Evolutionary conservation across 805 yeast genomes (phyloP), one percentile per base, ranked within the genome.

Genomic region (Wickerhamiella parazyma): DNA sequence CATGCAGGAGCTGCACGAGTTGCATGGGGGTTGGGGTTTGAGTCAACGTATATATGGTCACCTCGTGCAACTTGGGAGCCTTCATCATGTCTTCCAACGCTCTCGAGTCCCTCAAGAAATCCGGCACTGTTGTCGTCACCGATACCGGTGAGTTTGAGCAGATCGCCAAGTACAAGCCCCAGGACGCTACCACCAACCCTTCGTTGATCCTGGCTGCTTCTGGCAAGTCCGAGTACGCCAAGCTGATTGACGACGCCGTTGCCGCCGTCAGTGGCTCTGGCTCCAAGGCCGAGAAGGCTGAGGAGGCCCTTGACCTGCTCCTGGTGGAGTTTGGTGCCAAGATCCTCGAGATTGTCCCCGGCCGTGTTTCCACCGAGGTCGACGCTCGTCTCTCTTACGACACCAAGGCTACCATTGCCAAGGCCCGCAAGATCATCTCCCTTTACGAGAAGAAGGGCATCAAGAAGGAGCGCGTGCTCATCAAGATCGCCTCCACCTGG

Each of bases 101-200:
- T 45, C 73, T 91, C 61, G 97, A 80, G 64, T 87, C 80, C 69
- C 78, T 91, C 62, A 91, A 89, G 67, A 86, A 93, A 52, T 65
- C 95, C 46, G 97, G 97, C 57, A 91, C 98, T 55, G 80, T 75
- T 55, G 95, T 91, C 61, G 98, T 91, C 62, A 84, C 98, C 53
- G 98, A 91, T 72, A 86, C 97, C 50, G 98, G 98, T 71, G 98
- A 91, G 67, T 91, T 91, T 64, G 96, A 85, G 67, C 62, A 91
- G 52, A 91, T 91, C 64, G 95, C 95, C 62, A 85, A 87, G 69
- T 91, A 81, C 73, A 84, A 91, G 57, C 98, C 98, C 55, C 97
- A 91, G 72, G 98, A 91, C 68, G 95, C 98, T 54, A 91, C 98
- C 57, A 91, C 98, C 64, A 91, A 91, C 73, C 98, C 98, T 54